phyloP scores from a whole-genome alignment of 2,329 filamentous ascomycete species.

The Drechslerella coelobrocha region DNA sequence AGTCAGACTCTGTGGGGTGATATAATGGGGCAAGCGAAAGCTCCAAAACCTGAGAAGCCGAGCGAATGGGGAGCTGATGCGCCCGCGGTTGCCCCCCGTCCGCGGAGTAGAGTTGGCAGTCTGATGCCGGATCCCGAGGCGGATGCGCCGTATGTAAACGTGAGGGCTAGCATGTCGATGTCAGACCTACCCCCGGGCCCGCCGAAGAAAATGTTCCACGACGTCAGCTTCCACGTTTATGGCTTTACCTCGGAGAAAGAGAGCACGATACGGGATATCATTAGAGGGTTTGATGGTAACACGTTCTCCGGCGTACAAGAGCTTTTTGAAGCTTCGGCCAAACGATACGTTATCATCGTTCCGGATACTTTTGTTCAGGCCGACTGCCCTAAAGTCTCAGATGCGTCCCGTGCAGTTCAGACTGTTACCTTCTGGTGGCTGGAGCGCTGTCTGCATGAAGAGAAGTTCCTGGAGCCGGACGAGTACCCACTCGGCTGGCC shows the following conservation, averaged over 20 bases:
- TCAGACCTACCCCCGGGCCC: conserved; percentile 36
- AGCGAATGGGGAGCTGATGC: conserved; percentile 54
- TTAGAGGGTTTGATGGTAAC: conserved; percentile 57
- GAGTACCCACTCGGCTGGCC: conserved; percentile 78
- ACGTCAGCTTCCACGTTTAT: conserved; percentile 59
- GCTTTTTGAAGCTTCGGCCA: conserved; percentile 44
- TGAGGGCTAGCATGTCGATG: conserved; percentile 35
- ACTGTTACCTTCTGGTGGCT: conserved; percentile 90
- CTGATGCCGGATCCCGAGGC: conserved; percentile 54
- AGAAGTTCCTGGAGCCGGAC: conserved; percentile 71
- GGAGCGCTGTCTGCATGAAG: conserved; percentile 83
- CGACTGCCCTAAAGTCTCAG: conserved; percentile 53
- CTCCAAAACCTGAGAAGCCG: conserved; percentile 51
- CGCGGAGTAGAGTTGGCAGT: conserved; percentile 51
- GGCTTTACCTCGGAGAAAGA: conserved; percentile 60
- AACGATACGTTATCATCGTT: conserved; percentile 56
- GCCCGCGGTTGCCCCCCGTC: conserved; percentile 3
- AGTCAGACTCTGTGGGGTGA: conserved; percentile 88
- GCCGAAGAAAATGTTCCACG: conserved; percentile 59
- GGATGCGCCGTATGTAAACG: conserved; percentile 53
- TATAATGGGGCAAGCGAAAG: conserved; percentile 68
- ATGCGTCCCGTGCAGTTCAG: conserved; percentile 58
- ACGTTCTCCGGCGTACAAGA: conserved; percentile 53
- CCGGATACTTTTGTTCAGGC: conserved; percentile 58
- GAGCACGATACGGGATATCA: conserved; percentile 51